Evolutionary conservation across 441 rosid species (phyloP), one percentile per base, ranked within the genome.

Genomic region (Eutrema salsugineum): DNA sequence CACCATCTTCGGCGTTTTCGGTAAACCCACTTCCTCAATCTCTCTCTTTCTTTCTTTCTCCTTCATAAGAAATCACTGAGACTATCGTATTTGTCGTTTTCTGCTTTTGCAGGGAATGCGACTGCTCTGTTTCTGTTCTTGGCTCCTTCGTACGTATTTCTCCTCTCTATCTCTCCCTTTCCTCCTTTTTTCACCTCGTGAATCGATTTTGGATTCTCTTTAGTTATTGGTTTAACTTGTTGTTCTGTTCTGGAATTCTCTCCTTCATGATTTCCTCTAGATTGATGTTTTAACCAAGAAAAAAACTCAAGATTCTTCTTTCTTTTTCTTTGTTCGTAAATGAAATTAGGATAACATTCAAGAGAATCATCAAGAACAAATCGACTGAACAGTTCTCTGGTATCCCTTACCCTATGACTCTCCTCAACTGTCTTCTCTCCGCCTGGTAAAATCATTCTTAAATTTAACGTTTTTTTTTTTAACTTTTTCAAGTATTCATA

Each of bases 361-460:
- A 59, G 87, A 90, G 97, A 84, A 79, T 94, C 74, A 61, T 90
- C 49, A 77, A 50, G 66, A 81, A 78, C 77, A 87, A 78, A 60
- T 86, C 94, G 0, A 92, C 96, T 0, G 94, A 92, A 75, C 88
- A 90, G 43, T 94, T 92, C 83, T 94, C 99, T 2, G 99, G 99
- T 30, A 77, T 92, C 19, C 99, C 99, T 1, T 94, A 94, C 53
- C 87, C 86, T 27, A 92, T 94, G 99, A 90, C 98, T 35, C 66
- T 92, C 71, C 94, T 94, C 83, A 94, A 92, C 86, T 89, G 97
- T 70, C 96, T 92, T 71, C 97, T 94, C 62, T 87, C 97, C 27
- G 94, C 97, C 7, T 94, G 99, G 99, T 94, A 78, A 59, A 72
- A 14, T 1, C 11, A 38, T 8, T 60, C 53, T 33, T 14, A 0